A percentile compares a stretch with the other conserved stretches of the same genome.
These are phyloP conservation scores for Hypsizygus marmoreus DNA, from an alignment of 768 basidiomycete species.

Conservation along the genomic window DNA sequence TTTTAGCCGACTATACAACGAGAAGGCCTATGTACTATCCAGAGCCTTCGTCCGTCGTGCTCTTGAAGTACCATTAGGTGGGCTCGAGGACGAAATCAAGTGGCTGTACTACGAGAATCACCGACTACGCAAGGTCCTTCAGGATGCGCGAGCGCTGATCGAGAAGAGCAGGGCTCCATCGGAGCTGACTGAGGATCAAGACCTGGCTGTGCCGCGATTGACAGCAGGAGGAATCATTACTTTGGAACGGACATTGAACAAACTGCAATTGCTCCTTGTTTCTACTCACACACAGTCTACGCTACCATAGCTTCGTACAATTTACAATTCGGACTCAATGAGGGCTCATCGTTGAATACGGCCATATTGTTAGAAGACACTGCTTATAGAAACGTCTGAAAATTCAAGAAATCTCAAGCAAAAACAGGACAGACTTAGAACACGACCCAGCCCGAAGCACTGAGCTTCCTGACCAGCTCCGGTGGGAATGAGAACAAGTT, in stretches of 20 bases:
- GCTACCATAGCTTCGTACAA: not conserved
- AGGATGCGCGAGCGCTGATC: slow-evolving; percentile 62
- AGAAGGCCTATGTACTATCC: slow-evolving; percentile 91
- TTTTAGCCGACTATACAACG: slow-evolving; percentile 85
- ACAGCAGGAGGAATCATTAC: slow-evolving; percentile 80
- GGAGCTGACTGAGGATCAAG: slow-evolving; percentile 32
- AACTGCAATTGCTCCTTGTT: slow-evolving; percentile 52
- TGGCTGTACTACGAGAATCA: slow-evolving; percentile 71
- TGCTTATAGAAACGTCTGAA: no score
- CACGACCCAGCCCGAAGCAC: no score
- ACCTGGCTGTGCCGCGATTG: slow-evolving; percentile 69
- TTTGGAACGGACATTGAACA: slow-evolving; percentile 72
- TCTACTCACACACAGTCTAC: slow-evolving; percentile 7
- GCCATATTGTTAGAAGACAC: no score
- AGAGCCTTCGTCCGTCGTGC: slow-evolving; percentile 90
- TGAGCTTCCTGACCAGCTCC: no score
- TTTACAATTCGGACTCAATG: no score
- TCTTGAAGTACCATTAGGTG: slow-evolving; percentile 73
- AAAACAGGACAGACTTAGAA: no score
- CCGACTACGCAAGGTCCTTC: slow-evolving; percentile 69
- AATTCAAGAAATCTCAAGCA: no score
- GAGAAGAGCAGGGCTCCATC: slow-evolving; percentile 57
- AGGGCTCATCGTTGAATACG: no score
- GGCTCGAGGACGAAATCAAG: slow-evolving; percentile 70
- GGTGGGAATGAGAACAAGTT: slow-evolving; percentile 12